Base-by-base conservation (phyloP, 108 stramenopile species). In the Craspedostauros australis region DNA sequence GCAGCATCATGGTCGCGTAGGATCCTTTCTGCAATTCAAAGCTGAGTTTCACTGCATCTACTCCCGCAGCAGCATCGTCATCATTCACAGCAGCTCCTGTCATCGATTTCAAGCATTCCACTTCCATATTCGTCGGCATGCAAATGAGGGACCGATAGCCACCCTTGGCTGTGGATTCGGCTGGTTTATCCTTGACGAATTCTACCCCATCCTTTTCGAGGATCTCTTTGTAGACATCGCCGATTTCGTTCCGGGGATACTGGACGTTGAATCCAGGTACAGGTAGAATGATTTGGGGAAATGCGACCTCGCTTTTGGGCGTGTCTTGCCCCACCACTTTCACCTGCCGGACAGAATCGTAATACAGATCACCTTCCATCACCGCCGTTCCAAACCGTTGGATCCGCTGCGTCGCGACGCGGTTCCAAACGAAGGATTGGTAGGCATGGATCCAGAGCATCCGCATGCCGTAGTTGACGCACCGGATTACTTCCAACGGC, bases 361-460 rank as follows among this genome's bases (percentile, higher is more conserved):
- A 14, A 40, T 78, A 80, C 40, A 92, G 59, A 49, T 92, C 90
- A 9, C 90, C 90, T 26, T 49, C 40, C 21, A 73, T 55, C 6
- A 72, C 70, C 11, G 43, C 62, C 18, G 39, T n/a, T 0, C 90
- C 90, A 53, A 62, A 71, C 29, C 60, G 31, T 19, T 54, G 37
- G 0, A 92, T 69, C 24, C 91, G 57, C 47, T 75, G 60, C 4
- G 87, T 74, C 21, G 87, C 88, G 1, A 66, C 73, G 32, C 50
- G 46, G 60, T 95, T 95, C 80, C 84, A 95, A 1, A 95, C 38
- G 28, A 68, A 80, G 31, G 85, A 85, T 63, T 95, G 95, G 50
- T 87, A 89, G 0, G 84, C 80, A 63, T 83, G 77, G 15, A 92
- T 72, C 75, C 80, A 88, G 57, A 92, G 86, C 11, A 47, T 70